Conservation (phyloP, 2,329 filamentous ascomycete species). For the Alternaria dauci region DNA sequence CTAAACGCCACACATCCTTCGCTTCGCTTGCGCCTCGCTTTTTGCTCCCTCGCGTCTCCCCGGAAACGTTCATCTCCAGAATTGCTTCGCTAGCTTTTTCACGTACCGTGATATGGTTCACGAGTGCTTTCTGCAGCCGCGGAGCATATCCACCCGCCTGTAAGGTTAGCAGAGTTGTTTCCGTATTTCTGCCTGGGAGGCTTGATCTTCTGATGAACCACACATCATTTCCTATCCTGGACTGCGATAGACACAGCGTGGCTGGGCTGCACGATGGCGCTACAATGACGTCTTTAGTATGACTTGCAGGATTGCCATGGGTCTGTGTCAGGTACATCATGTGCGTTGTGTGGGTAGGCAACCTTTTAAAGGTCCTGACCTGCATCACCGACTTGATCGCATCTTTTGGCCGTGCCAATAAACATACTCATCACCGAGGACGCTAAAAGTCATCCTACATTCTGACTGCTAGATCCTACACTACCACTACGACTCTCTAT, state of each 20-base stretch:
- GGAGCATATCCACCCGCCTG: neutral
- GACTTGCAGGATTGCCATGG: conserved; percentile 11
- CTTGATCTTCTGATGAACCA: conserved; percentile 25
- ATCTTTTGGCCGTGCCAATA: neutral
- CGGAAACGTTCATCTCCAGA: conserved; percentile 7
- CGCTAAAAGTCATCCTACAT: neutral
- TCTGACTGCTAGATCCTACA: neutral
- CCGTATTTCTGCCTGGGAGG: conserved; percentile 3
- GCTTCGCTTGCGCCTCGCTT: conserved; percentile 13
- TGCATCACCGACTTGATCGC: conserved; percentile 4
- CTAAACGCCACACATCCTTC: conserved; percentile 15
- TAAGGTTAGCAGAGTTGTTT: conserved; percentile 4
- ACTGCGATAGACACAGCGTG: conserved; percentile 17
- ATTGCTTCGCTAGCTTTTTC: conserved; percentile 3
- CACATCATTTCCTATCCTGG: conserved; percentile 26
- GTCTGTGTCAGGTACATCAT: conserved; percentile 11
- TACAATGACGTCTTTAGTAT: conserved; percentile 26
- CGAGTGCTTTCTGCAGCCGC: conserved; percentile 5
- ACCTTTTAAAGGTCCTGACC: conserved; percentile 5
- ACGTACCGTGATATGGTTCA: conserved; percentile 2
- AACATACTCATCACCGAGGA: neutral
- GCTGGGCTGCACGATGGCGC: conserved; percentile 18
- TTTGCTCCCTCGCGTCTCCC: conserved; percentile 8
- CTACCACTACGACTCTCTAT: neutral
- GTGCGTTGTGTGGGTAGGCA: conserved; percentile 13